Percentiles rank a stretch among this genome's conserved stretches.
Conservation (phyloP, 257 asterid species). For the Eustoma russellianum region DNA sequence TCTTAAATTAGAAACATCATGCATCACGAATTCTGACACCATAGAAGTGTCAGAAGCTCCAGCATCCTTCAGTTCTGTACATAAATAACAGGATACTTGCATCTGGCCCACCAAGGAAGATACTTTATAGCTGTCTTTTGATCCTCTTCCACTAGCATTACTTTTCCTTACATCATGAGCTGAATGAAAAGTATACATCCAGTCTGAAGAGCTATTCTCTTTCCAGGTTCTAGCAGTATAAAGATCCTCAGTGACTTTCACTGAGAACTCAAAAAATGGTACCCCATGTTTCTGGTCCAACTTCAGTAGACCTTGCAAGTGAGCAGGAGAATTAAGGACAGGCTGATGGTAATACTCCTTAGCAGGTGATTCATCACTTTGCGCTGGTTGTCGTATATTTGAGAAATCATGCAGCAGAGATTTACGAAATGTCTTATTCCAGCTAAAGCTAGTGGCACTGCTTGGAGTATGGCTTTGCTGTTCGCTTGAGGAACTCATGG, state of each 20-base stretch:
- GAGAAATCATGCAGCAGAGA: conserved; percentile 39
- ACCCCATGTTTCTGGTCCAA: conserved; percentile 42
- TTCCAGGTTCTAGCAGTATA: conserved; percentile 62
- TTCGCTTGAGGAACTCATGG: conserved; percentile 32
- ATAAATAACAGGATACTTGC: conserved; percentile 57
- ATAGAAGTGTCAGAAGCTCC: conserved; percentile 46
- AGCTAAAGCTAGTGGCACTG: conserved; percentile 5
- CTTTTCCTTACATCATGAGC: conserved; percentile 53
- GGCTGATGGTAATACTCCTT: conserved; percentile 19
- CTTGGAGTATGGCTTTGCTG: conserved; percentile 12
- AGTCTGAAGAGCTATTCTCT: conserved; percentile 39
- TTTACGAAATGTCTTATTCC: conserved; percentile 23
- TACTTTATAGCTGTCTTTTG: conserved; percentile 36
- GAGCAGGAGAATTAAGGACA: conserved; percentile 48
- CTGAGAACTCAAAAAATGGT: conserved; percentile 62
- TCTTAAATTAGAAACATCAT: conserved; percentile 47
- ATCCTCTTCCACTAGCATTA: conserved; percentile 60
- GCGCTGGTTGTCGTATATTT: conserved; percentile 16
- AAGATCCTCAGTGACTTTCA: conserved; percentile 57
- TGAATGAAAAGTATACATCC: conserved; percentile 79
- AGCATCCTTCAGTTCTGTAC: conserved; percentile 40
- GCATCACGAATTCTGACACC: conserved; percentile 73
- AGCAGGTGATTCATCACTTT: conserved; percentile 17
- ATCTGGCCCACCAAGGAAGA: conserved; percentile 59
- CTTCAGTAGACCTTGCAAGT: conserved; percentile 66